These are phyloP conservation scores for Solanum etuberosum DNA, from an alignment of 257 asterid species.

Conservation along the genomic window DNA sequence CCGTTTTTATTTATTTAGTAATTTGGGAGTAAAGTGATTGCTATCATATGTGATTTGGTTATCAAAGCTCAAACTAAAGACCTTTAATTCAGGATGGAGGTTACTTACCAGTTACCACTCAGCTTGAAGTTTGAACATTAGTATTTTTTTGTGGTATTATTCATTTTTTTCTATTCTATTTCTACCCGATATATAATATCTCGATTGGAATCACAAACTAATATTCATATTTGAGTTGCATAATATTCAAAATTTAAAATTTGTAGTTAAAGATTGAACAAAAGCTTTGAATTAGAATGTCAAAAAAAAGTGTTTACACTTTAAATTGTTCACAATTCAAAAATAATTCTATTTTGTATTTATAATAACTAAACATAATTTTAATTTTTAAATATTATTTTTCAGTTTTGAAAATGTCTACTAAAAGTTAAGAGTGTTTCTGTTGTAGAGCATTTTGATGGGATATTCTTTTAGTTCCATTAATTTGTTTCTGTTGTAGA, in stretches of 20 bases:
- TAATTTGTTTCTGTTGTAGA: background rate
- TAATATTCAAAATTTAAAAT: no score
- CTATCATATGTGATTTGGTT: accelerated
- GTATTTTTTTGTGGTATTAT: background rate
- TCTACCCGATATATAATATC: background rate
- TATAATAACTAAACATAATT: background rate
- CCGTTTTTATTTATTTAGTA: accelerated
- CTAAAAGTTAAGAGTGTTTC: background rate
- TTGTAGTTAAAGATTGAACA: background rate
- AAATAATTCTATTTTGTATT: no score
- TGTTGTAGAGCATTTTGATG: background rate
- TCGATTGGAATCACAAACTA: background rate
- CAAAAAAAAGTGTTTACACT: no score
- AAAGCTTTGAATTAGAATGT: background rate
- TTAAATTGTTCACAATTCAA: no score
- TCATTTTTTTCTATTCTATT: background rate
- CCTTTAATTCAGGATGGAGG: background rate
- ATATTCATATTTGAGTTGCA: background rate
- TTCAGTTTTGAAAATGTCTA: background rate
- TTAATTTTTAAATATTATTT: no score
- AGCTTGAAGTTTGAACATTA: background rate
- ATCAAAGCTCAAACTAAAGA: background rate
- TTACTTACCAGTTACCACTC: background rate
- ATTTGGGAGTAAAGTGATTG: background rate
- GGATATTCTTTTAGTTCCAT: background rate